Base-by-base conservation (phyloP, 305 asterid species). In the Solanum aculeatissimum region DNA sequence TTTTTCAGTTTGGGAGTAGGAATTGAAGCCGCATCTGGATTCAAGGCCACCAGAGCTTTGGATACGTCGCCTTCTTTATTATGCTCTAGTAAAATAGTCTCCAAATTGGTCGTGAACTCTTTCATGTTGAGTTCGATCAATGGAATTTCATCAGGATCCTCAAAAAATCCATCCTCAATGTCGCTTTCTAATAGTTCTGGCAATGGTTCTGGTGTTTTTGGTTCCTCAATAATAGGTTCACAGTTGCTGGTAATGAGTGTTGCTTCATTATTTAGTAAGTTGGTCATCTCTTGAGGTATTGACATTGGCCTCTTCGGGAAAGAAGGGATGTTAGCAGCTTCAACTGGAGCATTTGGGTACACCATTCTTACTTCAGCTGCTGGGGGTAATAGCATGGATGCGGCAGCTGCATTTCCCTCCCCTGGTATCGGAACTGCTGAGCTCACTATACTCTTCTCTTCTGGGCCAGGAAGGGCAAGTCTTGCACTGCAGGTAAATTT, bases 131-230 rank as follows among this genome's bases (percentile, higher is more conserved):
- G 96, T 85, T 93, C 89, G 71, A 95, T 94, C 58, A 90, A 90
- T n/a, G 99, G 99, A 84, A 97, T 97, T 85, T 97, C 97, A 78
- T 97, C 96, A 42, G 98, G 91, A 86, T 95, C 99, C 78, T 92
- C 97, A 80, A 87, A 91, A 87, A 89, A 92, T 29, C 92, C 90
- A 89, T 97, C 98, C 90, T 97, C 99, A 11, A 97, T 97, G 72
- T 97, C 99, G 68, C 89, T 89, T 87, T 89, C 94, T 68, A 86
- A 85, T 81, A 89, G 85, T 87, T 91, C 93, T 82, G 21, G 40
- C 21, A 89, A 85, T 63, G 90, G 86, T 83, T 96, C 98, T 88
- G 99, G 99, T 75, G 98, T 87, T 47, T 86, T 62, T 68, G 97
- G 98, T 87, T 94, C 98, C 87, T 95, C 98, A 55, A 94, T 90